phyloP scores from a whole-genome alignment of 176 grass and related monocot genomes.

The Ensete ventricosum region DNA sequence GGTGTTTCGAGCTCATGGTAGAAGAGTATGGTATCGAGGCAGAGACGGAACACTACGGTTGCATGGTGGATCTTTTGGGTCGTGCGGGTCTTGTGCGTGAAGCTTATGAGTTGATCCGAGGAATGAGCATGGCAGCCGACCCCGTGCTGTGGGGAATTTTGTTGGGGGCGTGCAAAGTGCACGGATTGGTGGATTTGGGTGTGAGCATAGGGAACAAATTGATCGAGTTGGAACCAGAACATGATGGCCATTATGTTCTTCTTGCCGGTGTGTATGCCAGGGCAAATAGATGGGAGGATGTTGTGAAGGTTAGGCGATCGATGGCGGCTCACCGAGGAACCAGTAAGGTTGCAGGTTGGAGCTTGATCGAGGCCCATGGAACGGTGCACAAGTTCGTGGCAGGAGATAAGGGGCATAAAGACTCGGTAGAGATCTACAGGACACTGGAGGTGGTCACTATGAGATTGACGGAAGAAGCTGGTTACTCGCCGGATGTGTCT shows the following conservation, averaged over 20 bases:
- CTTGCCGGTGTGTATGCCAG: conserved; percentile 49
- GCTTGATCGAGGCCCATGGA: conserved; percentile 54
- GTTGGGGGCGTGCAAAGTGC: conserved; percentile 54
- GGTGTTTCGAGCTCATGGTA: conserved; percentile 41
- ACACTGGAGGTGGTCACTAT: conserved; percentile 49
- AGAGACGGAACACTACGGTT: conserved; percentile 72
- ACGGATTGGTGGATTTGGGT: conserved; percentile 46
- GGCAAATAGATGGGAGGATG: conserved; percentile 65
- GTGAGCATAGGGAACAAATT: conserved; percentile 47
- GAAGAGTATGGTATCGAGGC: conserved; percentile 42
- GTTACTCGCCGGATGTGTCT: conserved; percentile 58
- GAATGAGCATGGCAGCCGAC: conserved; percentile 41
- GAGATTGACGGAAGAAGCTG: conserved; percentile 41
- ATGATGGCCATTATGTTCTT: conserved; percentile 66
- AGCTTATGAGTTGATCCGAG: conserved; percentile 52
- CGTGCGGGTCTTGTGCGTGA: conserved; percentile 48
- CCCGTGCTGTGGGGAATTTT: conserved; percentile 63
- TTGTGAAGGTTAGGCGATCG: conserved; percentile 45
- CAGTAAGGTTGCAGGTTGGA: conserved; percentile 61
- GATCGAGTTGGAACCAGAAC: conserved; percentile 45
- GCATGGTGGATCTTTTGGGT: conserved; percentile 60
- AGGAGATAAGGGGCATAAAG: conserved; percentile 49
- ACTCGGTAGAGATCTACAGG: conserved; percentile 41
- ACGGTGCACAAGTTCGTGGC: conserved; percentile 54
- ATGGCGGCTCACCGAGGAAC: conserved; percentile 49